phyloP scores from a whole-genome alignment of 2,329 filamentous ascomycete genomes.

The Pestalotiopsis sp. region DNA sequence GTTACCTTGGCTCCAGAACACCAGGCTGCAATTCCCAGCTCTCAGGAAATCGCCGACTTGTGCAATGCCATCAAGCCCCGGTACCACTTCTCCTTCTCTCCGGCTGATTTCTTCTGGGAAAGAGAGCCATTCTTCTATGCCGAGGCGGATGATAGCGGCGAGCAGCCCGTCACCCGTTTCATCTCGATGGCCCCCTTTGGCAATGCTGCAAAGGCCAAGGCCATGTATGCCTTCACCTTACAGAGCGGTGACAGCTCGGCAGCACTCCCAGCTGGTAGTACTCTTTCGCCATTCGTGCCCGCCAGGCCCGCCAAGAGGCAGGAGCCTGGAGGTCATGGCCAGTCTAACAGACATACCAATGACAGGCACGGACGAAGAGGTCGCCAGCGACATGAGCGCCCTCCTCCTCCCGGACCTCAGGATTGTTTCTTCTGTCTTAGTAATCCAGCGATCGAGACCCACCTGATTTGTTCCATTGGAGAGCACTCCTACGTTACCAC shows the following conservation, averaged over 20 bases:
- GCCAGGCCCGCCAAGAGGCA: conserved; percentile 61
- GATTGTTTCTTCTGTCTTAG: conserved; percentile 96
- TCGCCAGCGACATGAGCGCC: conserved; percentile 44
- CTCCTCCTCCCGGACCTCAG: conserved; percentile 69
- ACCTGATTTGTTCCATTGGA: conserved; percentile 89
- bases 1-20: conserved; percentile 58
- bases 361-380: conserved; percentile 46
- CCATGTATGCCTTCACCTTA: conserved; percentile 77
- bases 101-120: conserved; percentile 74
- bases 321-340: conserved; percentile 38
- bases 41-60: conserved; percentile 76
- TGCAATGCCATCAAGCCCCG: conserved; percentile 81
- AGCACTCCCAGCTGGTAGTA: conserved; percentile 70
- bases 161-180: conserved; percentile 77
- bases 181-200: conserved; percentile 83
- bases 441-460: conserved; percentile 79
- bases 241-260: conserved; percentile 64
- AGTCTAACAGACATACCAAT: conserved; percentile 58
- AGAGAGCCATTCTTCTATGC: conserved; percentile 89
- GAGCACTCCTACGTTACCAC: conserved; percentile 87
- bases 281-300: conserved; percentile 71
- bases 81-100: conserved; percentile 82
- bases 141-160: conserved; percentile 45
- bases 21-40: conserved; percentile 52
- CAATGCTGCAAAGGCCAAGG: conserved; percentile 77